Conservation (phyloP, 768 basidiomycete species). For the Rhizopogon sp. region DNA sequence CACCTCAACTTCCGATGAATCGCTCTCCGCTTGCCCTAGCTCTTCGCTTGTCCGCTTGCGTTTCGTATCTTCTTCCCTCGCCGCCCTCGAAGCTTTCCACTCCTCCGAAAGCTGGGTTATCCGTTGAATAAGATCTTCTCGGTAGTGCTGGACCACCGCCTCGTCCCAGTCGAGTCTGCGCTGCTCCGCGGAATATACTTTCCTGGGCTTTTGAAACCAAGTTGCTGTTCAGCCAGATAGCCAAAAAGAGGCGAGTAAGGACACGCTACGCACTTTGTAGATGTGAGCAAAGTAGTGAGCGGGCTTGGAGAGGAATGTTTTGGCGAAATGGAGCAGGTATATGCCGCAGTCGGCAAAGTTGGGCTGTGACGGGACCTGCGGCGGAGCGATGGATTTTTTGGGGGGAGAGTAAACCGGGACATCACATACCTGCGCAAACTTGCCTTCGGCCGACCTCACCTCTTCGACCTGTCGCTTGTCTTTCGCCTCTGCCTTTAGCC, state of each 20-base stretch:
- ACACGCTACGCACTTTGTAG: conserved; percentile 18
- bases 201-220: conserved; percentile 22
- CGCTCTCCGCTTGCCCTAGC: conserved; percentile 13
- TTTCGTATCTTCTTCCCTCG: conserved; percentile 28
- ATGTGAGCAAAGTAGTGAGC: conserved; percentile 46
- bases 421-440: conserved; percentile 46
- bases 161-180: conserved; percentile 51
- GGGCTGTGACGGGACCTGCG: conserved; percentile 80
- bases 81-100: conserved; percentile 45
- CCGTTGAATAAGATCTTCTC: conserved; percentile 37
- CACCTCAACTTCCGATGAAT: conserved; percentile 36
- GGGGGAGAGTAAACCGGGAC: not conserved
- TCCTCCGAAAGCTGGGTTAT: conserved; percentile 46
- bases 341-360: conserved; percentile 93
- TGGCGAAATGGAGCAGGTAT: conserved; percentile 84
- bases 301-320: conserved; percentile 69
- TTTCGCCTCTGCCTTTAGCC: conserved; percentile 72
- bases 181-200: conserved; percentile 28
- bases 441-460: conserved; percentile 36
- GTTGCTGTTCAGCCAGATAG: not conserved
- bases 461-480: conserved; percentile 54
- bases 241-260: not conserved
- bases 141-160: conserved; percentile 38
- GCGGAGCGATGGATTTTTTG: not conserved
- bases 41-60: conserved; percentile 23